A percentile compares a stretch with the other conserved stretches of the same genome.
phyloP scores from a whole-genome alignment of 2,329 filamentous ascomycete genomes.

The Fusarium sp. region DNA sequence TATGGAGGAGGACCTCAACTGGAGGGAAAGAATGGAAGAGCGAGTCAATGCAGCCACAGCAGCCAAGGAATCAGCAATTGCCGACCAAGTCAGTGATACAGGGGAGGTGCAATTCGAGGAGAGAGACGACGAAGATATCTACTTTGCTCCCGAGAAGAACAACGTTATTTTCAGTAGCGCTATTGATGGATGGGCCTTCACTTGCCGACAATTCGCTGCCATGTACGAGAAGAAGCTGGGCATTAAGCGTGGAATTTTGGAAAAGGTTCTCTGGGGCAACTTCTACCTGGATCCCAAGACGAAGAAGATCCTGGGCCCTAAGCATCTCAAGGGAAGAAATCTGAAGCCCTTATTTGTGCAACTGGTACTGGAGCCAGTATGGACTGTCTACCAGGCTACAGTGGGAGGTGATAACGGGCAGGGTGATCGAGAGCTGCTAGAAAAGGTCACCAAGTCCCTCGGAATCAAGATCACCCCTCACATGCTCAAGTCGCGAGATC shows the following conservation, averaged over 20 bases:
- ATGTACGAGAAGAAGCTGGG: constrained; percentile 97
- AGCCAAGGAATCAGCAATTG: constrained; percentile 62
- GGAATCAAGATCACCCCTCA: constrained; percentile 86
- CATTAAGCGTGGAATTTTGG: constrained; percentile 86
- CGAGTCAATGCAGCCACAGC: constrained; percentile 76
- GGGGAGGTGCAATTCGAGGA: constrained; percentile 82
- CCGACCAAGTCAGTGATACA: constrained; percentile 61
- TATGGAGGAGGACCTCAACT: constrained; percentile 98
- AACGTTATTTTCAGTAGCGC: constrained; percentile 99
- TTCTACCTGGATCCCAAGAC: constrained; percentile 98
- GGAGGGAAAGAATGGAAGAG: constrained; percentile 93
- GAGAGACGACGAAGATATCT: constrained; percentile 93
- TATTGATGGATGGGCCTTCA: constrained; percentile 99
- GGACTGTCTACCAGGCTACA: constrained; percentile 94
- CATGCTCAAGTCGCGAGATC: constrained; percentile 83
- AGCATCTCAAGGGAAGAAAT: constrained; percentile 90
- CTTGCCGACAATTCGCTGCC: constrained; percentile 89
- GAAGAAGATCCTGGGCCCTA: constrained; percentile 88
- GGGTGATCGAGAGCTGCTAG: constrained; percentile 82
- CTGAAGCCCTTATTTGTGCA: constrained; percentile 98
- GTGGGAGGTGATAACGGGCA: constrained; percentile 83
- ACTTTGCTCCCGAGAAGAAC: constrained; percentile 97
- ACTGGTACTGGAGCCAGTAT: constrained; percentile 92
- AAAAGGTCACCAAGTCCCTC: constrained; percentile 95
- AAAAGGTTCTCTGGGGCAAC: constrained; percentile 96